These are phyloP conservation scores for Rehmannia glutinosa DNA, from an alignment of 257 asterid species.

Conservation along the genomic window DNA sequence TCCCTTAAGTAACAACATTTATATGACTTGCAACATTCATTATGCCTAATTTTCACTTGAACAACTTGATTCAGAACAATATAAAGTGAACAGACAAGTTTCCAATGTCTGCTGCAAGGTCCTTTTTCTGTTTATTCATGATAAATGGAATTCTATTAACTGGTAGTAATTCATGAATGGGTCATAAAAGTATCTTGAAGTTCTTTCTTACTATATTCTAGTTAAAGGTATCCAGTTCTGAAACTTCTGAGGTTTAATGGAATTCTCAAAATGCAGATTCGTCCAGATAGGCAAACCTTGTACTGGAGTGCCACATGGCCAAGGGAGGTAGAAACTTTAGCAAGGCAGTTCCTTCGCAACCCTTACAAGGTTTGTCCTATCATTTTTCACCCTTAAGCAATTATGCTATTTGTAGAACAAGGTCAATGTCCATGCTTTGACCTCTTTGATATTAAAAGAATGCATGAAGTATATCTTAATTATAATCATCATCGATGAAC, in stretches of 20 bases:
- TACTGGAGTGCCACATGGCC: constrained; percentile 99
- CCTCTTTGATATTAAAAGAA: background rate
- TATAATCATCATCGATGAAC: background rate
- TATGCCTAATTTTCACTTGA: background rate
- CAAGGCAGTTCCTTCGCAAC: constrained; percentile 77
- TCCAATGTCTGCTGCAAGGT: background rate
- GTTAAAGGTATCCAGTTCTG: background rate
- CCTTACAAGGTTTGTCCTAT: constrained; percentile 64
- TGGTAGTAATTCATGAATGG: background rate
- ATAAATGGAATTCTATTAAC: background rate
- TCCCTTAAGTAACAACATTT: background rate
- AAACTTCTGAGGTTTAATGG: constrained; percentile 14
- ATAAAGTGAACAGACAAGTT: background rate
- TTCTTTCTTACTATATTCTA: background rate
- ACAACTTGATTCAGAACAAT: background rate
- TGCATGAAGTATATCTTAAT: background rate
- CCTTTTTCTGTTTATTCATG: background rate
- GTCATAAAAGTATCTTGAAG: background rate
- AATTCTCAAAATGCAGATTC: constrained; percentile 44
- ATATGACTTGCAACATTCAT: background rate
- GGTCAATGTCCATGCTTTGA: background rate
- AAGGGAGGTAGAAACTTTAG: constrained; percentile 77
- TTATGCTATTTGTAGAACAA: constrained; percentile 1
- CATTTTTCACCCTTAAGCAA: constrained; percentile 1
- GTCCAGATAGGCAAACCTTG: constrained; percentile 95